These are phyloP conservation scores for Plasmodium gonderi DNA, from an alignment of 169 alveolate species.

Conservation along the genomic window DNA sequence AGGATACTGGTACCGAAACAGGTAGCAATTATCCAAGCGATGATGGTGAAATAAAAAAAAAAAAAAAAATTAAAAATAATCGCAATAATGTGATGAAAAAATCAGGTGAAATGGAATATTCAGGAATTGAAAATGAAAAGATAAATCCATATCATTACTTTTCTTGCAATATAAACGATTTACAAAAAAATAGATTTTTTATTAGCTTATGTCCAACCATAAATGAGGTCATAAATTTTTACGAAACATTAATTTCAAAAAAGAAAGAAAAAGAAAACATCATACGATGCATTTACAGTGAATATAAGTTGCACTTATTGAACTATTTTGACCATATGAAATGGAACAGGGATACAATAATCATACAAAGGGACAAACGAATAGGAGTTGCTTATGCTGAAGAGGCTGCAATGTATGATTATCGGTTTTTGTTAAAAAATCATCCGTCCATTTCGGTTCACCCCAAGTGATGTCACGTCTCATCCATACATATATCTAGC, in stretches of 20 bases:
- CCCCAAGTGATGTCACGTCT: slow-evolving; percentile 3
- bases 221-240: slow-evolving; percentile 20
- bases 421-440: slow-evolving; percentile 40
- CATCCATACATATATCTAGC: neutral
- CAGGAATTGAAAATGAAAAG: neutral
- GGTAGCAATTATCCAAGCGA: no score
- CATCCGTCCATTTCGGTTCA: slow-evolving; percentile 58
- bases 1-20: no score
- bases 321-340: slow-evolving; percentile 37
- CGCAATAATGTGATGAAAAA: no score
- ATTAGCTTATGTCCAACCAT: slow-evolving; percentile 29
- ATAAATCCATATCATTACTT: slow-evolving; percentile 8
- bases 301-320: slow-evolving; percentile 14
- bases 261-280: neutral
- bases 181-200: slow-evolving; percentile 45
- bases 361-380: slow-evolving; percentile 38
- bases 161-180: slow-evolving; percentile 1
- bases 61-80: no score
- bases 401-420: slow-evolving; percentile 63
- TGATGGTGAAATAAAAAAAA: no score
- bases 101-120: neutral
- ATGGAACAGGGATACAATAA: slow-evolving; percentile 9
- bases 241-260: slow-evolving; percentile 6
- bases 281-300: slow-evolving; percentile 9
- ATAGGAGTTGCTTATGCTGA: slow-evolving; percentile 53